Conservation (phyloP, 108 stramenopile species). For the Nannochloropsis oceanica region DNA sequence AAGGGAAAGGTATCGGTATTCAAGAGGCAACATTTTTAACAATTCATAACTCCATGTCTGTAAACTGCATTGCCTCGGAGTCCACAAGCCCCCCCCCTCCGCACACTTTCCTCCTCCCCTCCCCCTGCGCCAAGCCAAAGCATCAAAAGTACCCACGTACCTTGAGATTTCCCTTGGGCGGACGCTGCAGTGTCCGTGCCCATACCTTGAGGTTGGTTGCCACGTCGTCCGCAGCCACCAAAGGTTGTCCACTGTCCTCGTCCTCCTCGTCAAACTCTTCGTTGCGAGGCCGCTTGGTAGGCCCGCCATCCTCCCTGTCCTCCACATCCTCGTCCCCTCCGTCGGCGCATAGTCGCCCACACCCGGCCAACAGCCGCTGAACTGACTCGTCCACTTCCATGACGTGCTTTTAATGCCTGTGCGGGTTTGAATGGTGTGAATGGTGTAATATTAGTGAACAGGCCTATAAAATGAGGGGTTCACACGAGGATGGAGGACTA, state of each 20-base stretch:
- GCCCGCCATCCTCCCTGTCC: not conserved
- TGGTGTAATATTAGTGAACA: too few relatives aligned
- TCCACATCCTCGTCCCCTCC: not conserved
- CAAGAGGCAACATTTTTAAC: too few relatives aligned
- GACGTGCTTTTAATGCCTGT: too few relatives aligned
- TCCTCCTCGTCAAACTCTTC: not conserved
- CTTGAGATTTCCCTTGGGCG: not conserved
- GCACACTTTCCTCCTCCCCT: not conserved
- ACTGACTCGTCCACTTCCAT: not conserved
- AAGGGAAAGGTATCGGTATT: too few relatives aligned
- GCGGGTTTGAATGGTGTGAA: too few relatives aligned
- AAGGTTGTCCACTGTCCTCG: not conserved
- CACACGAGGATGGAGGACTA: too few relatives aligned
- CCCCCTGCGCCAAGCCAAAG: not conserved
- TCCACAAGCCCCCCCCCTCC: too few relatives aligned
- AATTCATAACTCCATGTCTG: too few relatives aligned
- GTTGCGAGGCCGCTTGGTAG: not conserved
- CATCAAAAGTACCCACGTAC: not conserved
- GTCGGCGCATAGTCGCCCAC: not conserved
- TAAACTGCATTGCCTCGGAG: too few relatives aligned
- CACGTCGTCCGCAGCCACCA: not conserved
- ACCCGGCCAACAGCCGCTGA: not conserved
- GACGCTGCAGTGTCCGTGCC: not conserved
- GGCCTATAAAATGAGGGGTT: too few relatives aligned
- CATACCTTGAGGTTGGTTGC: not conserved